Percentiles rank a stretch among this genome's conserved stretches.
These are phyloP conservation scores for Metschnikowia lachancei DNA, from an alignment of 805 yeast species.

Conservation along the genomic window DNA sequence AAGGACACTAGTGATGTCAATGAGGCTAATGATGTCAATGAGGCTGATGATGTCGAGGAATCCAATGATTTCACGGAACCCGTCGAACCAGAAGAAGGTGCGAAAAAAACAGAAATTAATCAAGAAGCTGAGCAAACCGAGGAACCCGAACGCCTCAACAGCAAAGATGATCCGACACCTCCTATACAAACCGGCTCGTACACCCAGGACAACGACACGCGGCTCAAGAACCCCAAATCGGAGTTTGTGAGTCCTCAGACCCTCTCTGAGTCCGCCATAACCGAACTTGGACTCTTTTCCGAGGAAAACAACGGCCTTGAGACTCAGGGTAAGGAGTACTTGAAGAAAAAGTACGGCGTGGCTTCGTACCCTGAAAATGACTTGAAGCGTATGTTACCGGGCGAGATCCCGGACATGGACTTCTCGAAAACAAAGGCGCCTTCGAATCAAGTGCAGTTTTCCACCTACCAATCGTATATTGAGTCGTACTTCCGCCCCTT, in stretches of 20 bases:
- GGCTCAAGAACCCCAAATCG: slow-evolving; percentile 66
- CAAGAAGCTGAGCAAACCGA: background rate
- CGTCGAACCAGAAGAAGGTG: background rate
- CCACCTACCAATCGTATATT: slow-evolving; percentile 79
- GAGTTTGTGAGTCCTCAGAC: slow-evolving; percentile 73
- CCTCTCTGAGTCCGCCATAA: slow-evolving; percentile 59
- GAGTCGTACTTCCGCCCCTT: slow-evolving; percentile 82
- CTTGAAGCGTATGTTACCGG: slow-evolving; percentile 74
- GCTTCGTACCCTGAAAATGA: slow-evolving; percentile 85
- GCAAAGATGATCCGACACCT: slow-evolving; percentile 38
- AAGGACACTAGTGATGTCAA: too few species aligned
- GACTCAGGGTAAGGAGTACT: slow-evolving; percentile 68
- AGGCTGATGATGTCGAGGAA: too few species aligned
- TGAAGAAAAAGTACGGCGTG: slow-evolving; percentile 78
- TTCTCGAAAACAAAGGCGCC: slow-evolving; percentile 71
- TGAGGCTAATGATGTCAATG: too few species aligned
- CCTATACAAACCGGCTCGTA: slow-evolving; percentile 46
- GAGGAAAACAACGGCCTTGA: slow-evolving; percentile 59
- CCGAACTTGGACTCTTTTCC: slow-evolving; percentile 60
- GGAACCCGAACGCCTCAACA: slow-evolving; percentile 18
- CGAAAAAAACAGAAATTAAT: background rate
- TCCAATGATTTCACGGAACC: too few species aligned
- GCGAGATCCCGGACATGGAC: slow-evolving; percentile 82
- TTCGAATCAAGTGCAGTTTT: slow-evolving; percentile 85
- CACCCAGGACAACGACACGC: slow-evolving; percentile 55